Evolutionary conservation across 2,329 filamentous ascomycete species (phyloP).

Genomic region (Aplosporella prunicola): DNA sequence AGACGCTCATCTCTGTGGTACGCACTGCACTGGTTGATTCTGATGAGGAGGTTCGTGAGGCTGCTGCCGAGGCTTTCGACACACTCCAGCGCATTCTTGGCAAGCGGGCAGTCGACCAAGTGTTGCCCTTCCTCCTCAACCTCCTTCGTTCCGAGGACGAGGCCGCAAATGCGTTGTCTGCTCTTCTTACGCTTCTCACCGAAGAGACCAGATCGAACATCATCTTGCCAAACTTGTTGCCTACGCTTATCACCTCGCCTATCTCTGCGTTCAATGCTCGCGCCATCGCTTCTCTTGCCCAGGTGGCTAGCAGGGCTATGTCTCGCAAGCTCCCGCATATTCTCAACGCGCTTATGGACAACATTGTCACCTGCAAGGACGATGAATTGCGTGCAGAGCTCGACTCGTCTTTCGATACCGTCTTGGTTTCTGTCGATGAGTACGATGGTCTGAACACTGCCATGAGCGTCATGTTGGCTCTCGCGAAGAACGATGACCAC

Average conservation of each 20-base stretch:
- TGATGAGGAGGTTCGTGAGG: slow-evolving; percentile 82
- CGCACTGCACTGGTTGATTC: slow-evolving; percentile 85
- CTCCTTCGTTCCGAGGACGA: slow-evolving; percentile 78
- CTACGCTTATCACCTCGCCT: slow-evolving; percentile 79
- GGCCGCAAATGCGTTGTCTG: slow-evolving; percentile 85
- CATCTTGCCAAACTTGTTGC: slow-evolving; percentile 91
- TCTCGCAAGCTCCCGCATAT: slow-evolving; percentile 82
- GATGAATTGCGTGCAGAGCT: slow-evolving; percentile 66
- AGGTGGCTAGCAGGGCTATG: slow-evolving; percentile 85
- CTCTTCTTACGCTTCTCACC: slow-evolving; percentile 85
- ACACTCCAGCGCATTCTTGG: slow-evolving; percentile 86
- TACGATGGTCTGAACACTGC: slow-evolving; percentile 90
- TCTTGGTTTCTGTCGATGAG: slow-evolving; percentile 88
- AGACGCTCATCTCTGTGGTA: slow-evolving; percentile 88
- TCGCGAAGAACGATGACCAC: slow-evolving; percentile 91
- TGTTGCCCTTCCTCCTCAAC: slow-evolving; percentile 82
- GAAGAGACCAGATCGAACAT: slow-evolving; percentile 91
- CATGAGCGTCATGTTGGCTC: slow-evolving; percentile 83
- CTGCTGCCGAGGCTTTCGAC: slow-evolving; percentile 94
- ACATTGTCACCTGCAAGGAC: slow-evolving; percentile 69
- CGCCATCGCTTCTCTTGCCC: slow-evolving; percentile 82
- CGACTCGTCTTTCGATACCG: slow-evolving; percentile 72
- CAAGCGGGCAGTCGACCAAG: slow-evolving; percentile 90
- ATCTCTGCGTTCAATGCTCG: slow-evolving; percentile 93
- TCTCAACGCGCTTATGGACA: slow-evolving; percentile 89